phyloP scores from a whole-genome alignment of 2,329 filamentous ascomycete genomes.

The Endoconidiophora polonica region DNA sequence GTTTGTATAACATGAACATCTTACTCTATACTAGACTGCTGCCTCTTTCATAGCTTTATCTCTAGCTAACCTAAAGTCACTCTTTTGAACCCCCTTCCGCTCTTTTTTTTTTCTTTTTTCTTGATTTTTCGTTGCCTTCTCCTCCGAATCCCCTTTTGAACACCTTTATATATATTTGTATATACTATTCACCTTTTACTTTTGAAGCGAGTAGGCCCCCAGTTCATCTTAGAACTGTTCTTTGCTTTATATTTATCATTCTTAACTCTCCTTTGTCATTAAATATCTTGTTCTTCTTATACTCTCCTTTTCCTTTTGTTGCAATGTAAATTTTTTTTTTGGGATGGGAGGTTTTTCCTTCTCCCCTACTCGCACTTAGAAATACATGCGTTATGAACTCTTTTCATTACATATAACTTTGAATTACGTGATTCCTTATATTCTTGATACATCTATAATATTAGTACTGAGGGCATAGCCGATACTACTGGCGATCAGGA shows the following conservation, averaged over 20 bases:
- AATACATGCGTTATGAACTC: too few relatives aligned
- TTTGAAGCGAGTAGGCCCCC: background rate
- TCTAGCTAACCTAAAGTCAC: background rate
- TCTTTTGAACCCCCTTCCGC: background rate
- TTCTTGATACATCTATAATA: too few relatives aligned
- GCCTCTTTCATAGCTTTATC: background rate
- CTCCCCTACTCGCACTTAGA: too few relatives aligned
- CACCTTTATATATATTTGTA: background rate
- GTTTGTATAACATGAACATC: background rate
- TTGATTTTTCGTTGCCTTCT: background rate
- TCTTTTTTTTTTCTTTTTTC: constrained; percentile 3
- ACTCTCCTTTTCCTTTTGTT: too few relatives aligned
- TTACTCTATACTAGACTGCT: background rate
- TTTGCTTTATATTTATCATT: background rate
- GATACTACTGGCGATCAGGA: too few relatives aligned
- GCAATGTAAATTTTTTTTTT: too few relatives aligned
- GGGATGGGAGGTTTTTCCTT: too few relatives aligned
- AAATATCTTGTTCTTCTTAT: background rate
- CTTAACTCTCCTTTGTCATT: background rate
- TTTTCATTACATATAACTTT: too few relatives aligned
- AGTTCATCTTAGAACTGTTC: background rate
- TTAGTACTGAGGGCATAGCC: too few relatives aligned
- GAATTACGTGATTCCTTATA: too few relatives aligned
- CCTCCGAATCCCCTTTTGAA: background rate
- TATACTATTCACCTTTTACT: constrained; percentile 1